Evolutionary conservation across 1,284 basidiomycete species (phyloP).

Genomic region (Marasmius fiardii): DNA sequence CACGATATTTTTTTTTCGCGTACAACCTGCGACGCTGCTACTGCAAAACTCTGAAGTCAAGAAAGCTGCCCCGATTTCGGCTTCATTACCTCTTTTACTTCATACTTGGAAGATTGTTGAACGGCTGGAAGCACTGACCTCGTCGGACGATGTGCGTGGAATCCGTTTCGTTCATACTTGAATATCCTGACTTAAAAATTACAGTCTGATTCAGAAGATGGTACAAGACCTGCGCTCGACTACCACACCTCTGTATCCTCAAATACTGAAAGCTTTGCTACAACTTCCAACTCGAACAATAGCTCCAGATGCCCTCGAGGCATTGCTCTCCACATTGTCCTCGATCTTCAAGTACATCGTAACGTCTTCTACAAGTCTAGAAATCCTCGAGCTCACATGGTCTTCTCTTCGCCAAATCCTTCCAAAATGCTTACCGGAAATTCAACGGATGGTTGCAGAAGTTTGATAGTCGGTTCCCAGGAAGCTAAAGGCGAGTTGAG

Average conservation of each 20-base stretch:
- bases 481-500: conserved; percentile 52
- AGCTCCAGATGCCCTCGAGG: conserved; percentile 55
- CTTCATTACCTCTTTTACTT: conserved; percentile 78
- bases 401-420: conserved; percentile 42
- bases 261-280: conserved; percentile 52
- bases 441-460: conserved; percentile 71
- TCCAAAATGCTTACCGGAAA: conserved; percentile 59
- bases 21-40: too few species aligned
- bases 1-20: too few species aligned
- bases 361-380: conserved; percentile 47
- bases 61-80: conserved; percentile 57
- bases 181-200: conserved; percentile 15
- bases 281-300: conserved; percentile 56
- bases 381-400: conserved; percentile 61
- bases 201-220: conserved; percentile 71
- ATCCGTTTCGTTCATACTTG: background rate
- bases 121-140: conserved; percentile 55
- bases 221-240: conserved; percentile 74
- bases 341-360: conserved; percentile 68
- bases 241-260: conserved; percentile 53
- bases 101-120: conserved; percentile 75
- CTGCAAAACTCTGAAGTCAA: too few species aligned
- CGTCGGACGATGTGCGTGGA: conserved; percentile 62
- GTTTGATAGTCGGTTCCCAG: conserved; percentile 73
- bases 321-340: conserved; percentile 63